A percentile compares a stretch with the other conserved stretches of the same genome.
Conservation (phyloP, 2,329 filamentous ascomycete genomes). For the Penicillium janthinellum region DNA sequence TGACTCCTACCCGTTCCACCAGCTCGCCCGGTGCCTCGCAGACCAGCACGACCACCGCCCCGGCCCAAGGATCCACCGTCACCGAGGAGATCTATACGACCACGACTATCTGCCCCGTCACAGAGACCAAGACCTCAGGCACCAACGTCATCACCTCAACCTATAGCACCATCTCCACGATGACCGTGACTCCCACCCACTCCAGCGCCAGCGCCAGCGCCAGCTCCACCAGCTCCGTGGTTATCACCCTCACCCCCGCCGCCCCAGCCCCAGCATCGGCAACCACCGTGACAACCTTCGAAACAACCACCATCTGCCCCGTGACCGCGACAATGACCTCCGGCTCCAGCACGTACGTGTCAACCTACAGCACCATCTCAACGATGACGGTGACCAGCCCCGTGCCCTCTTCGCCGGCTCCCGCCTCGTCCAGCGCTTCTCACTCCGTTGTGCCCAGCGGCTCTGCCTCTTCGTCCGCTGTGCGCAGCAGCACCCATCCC, state of each 20-base stretch:
- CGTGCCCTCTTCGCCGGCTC: background rate
- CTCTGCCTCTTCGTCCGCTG: background rate
- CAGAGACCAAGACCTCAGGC: slow-evolving; percentile 1
- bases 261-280: background rate
- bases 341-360: background rate
- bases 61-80: slow-evolving; percentile 1
- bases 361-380: slow-evolving; percentile 6
- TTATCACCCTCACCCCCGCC: background rate
- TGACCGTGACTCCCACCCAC: slow-evolving; percentile 1
- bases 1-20: background rate
- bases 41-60: background rate
- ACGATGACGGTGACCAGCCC: background rate
- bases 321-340: slow-evolving; percentile 5
- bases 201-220: background rate
- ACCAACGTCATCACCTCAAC: background rate
- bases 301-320: slow-evolving; percentile 6
- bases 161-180: slow-evolving; percentile 7
- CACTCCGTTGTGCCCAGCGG: background rate
- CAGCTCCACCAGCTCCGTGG: background rate
- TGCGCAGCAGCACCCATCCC: background rate
- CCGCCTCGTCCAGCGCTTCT: background rate
- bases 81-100: slow-evolving; percentile 4
- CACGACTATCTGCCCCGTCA: slow-evolving; percentile 10
- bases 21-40: background rate
- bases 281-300: slow-evolving; percentile 1